Base-by-base conservation (phyloP, 83 land plant genomes). In the Picea abies region DNA sequence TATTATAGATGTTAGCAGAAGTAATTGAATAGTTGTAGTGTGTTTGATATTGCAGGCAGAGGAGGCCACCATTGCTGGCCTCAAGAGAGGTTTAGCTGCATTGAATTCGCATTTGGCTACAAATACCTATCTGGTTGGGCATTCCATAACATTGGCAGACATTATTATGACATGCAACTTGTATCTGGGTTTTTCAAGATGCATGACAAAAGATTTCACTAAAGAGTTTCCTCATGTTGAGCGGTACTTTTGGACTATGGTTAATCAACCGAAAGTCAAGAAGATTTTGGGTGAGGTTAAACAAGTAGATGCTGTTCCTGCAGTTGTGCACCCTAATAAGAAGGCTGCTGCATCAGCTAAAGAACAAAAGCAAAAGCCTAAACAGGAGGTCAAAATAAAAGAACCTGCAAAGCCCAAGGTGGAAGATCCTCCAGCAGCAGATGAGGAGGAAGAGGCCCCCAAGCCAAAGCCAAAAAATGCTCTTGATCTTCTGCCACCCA, bases 401-500 rank as follows among this genome's bases (percentile, higher is more conserved):
- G 96, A 87, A 79, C 49, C 85, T 67, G 83, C 88, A 12, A 91
- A 90, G 67, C 88, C 89, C 6, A 90, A 92, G 80, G 75, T 82
- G 11, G 87, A 89, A 76, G 80, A 93, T 75, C 89, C 93, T n/a
- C 89, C 93, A 49, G 89, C 73, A 61, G 84, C 35, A 44, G 88
- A 79, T 10, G 81, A 90, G 52, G 98, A 91, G 63, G 99, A 97
- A 37, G 96, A 92, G 86, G 93, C 93, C 22, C 96, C 96, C 10
- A 94, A 96, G 79, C 93, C 98, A 11, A 97, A 97, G 81, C 73
- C 98, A 1, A 97, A 97, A 87, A 95, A 95, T 79, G 87, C 98
- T 49, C 88, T 97, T 61, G 99, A 97, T 82, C 80, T 95, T 41
- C 81, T 97, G 62, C 98, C 98, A 5, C 98, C 98, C 1, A 97